phyloP scores from a whole-genome alignment of 2,329 filamentous ascomycete genomes.

The Cladosporium sp. region DNA sequence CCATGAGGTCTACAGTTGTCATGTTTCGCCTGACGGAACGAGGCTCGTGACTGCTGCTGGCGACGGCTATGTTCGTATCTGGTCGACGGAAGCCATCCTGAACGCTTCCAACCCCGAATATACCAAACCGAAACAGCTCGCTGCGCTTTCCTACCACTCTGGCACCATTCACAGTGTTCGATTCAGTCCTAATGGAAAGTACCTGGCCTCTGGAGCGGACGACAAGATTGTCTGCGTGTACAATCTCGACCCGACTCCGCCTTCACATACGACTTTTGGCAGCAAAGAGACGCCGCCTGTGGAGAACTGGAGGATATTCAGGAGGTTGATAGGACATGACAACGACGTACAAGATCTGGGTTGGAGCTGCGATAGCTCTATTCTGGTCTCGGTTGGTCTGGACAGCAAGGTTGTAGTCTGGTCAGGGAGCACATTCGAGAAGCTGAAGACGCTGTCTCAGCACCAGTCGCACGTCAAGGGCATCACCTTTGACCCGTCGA shows the following conservation, averaged over 20 bases:
- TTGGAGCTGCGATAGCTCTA: constrained; percentile 94
- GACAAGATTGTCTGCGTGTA: constrained; percentile 99
- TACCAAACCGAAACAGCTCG: constrained; percentile 82
- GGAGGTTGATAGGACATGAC: constrained; percentile 90
- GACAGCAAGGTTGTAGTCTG: constrained; percentile 98
- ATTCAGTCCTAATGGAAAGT: constrained; percentile 92
- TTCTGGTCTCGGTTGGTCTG: constrained; percentile 89
- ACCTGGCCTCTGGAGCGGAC: constrained; percentile 93
- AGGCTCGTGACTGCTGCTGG: constrained; percentile 91
- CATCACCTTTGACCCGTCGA: constrained; percentile 96
- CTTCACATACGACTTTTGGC: constrained; percentile 76
- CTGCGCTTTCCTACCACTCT: constrained; percentile 96
- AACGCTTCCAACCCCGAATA: constrained; percentile 69
- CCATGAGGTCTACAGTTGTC: constrained; percentile 97
- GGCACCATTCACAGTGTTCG: constrained; percentile 96
- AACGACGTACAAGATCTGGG: constrained; percentile 98
- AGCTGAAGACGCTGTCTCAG: constrained; percentile 85
- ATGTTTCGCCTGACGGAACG: constrained; percentile 90
- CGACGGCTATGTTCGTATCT: constrained; percentile 95
- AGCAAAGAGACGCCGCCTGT: constrained; percentile 83
- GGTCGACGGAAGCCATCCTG: constrained; percentile 92
- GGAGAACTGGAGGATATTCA: constrained; percentile 96
- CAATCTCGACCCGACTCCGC: constrained; percentile 76
- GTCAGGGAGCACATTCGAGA: constrained; percentile 97
- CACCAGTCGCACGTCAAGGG: constrained; percentile 98